Conservation (phyloP, 1,284 basidiomycete species). For the Heterobasidion irregulare region DNA sequence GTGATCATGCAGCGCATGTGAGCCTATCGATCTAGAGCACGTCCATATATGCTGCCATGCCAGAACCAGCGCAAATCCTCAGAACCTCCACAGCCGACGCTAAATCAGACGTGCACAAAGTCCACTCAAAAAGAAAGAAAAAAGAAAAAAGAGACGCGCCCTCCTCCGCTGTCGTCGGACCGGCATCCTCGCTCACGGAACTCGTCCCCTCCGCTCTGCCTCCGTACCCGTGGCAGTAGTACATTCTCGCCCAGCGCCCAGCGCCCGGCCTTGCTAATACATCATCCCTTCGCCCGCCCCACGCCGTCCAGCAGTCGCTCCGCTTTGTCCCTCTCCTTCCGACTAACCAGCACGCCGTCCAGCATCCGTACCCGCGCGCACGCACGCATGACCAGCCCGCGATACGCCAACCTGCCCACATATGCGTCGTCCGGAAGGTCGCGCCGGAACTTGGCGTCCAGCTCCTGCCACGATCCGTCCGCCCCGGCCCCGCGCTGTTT, state of each 20-base stretch:
- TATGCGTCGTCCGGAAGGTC: slow-evolving; percentile 85
- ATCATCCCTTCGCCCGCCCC: slow-evolving; percentile 29
- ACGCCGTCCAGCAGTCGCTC: slow-evolving; percentile 57
- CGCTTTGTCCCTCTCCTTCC: slow-evolving; percentile 80
- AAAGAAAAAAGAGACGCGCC: too few relatives aligned
- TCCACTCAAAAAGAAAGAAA: too few relatives aligned
- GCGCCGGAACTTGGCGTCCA: slow-evolving; percentile 82
- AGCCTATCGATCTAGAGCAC: too few relatives aligned
- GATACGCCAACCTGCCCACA: slow-evolving; percentile 77
- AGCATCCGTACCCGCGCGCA: slow-evolving; percentile 61
- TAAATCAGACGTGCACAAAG: too few relatives aligned
- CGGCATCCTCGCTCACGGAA: too few relatives aligned
- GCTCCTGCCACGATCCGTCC: slow-evolving; percentile 48
- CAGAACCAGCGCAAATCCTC: too few relatives aligned
- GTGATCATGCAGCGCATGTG: too few relatives aligned
- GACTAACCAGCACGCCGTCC: slow-evolving; percentile 75
- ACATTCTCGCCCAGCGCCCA: background rate
- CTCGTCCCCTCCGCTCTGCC: too few relatives aligned
- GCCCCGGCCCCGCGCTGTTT: slow-evolving; percentile 12
- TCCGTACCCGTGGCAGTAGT: too few relatives aligned
- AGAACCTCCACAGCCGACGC: too few relatives aligned
- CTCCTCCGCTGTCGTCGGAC: too few relatives aligned
- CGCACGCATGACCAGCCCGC: slow-evolving; percentile 76
- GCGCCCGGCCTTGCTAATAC: slow-evolving; percentile 6
- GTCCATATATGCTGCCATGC: too few relatives aligned